Evolutionary conservation across 805 yeast species (phyloP), one percentile per base, ranked within the genome.

Genomic region (Teunomyces stri): DNA sequence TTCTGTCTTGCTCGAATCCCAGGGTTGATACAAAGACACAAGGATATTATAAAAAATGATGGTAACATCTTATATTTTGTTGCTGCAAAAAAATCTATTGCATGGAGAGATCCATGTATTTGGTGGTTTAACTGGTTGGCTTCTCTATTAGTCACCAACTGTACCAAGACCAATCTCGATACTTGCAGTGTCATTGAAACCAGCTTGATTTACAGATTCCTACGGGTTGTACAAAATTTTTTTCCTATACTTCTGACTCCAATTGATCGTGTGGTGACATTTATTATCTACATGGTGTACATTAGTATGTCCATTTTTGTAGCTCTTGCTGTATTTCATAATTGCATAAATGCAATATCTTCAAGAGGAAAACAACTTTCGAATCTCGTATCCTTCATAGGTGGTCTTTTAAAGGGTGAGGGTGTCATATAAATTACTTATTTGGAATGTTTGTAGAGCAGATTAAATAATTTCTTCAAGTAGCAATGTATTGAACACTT

Each of bases 131-230:
- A 37, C 12, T 37, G 40, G 40, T 37, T 22, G 9, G 40, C 40
- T 3, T 37, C 40, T 6, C 25, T 21, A 9, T 22, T 37, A n/a
- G 40, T 37, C 28, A 37, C 40, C 25, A 22, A 37, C 15, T 37
- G 40, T 21, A 37, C 40, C 16, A 13, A 7, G 29, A 2, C n/a
- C 4, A 37, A 37, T 12, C 29, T 37, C 20, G 29, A n/a, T 5
- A 21, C 18, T 12, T 37, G 40, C 25, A 13, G 11, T 11, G 29
- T 37, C 15, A n/a, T 37, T 6, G 40, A 37, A n/a, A 37, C 13
- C 15, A 37, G 25, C 13, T 37, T 37, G 29, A n/a, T 37, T 15
- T 39, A 39, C 43, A 39, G 27, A 29, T 39, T 39, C 13, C 34
- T 25, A 2, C 33, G 34, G 4, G 15, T 39, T 10, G n/a, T 29